These are phyloP conservation scores for Oenanthe sinensis DNA, from an alignment of 129 eudicot species.

Conservation along the genomic window DNA sequence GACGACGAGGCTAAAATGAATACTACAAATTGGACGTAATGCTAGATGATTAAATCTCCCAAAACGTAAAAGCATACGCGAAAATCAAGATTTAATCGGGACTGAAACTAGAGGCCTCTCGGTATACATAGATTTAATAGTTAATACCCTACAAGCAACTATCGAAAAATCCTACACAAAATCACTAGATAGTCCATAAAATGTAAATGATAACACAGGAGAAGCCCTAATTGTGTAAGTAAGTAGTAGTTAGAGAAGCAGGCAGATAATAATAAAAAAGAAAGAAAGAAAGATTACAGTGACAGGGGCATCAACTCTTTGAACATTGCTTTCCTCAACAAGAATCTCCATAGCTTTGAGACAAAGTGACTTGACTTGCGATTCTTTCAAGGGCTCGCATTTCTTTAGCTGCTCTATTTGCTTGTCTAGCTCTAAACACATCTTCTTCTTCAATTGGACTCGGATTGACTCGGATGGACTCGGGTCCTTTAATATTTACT, in stretches of 20 bases:
- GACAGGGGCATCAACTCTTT: constrained; percentile 94
- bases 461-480: too few relatives aligned
- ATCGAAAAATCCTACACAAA: too few relatives aligned
- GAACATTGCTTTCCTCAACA: constrained; percentile 98
- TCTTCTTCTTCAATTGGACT: not conserved
- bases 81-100: not conserved
- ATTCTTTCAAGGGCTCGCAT: constrained; percentile 89
- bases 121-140: too few relatives aligned
- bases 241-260: too few relatives aligned
- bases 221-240: too few relatives aligned
- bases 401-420: constrained; percentile 93
- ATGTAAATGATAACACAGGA: too few relatives aligned
- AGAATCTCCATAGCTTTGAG: constrained; percentile 98
- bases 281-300: constrained; percentile 32
- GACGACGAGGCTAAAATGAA: not conserved
- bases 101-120: too few relatives aligned
- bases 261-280: not conserved
- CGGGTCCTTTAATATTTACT: too few relatives aligned
- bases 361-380: constrained; percentile 84
- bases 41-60: not conserved
- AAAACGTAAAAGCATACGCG: not conserved
- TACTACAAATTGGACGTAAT: not conserved
- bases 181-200: too few relatives aligned
- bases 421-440: constrained; percentile 83
- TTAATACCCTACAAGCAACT: not conserved